Percentiles rank a stretch among this genome's conserved stretches.
phyloP scores from a whole-genome alignment of 1,284 basidiomycete species.

The Rhodotorula sp. region DNA sequence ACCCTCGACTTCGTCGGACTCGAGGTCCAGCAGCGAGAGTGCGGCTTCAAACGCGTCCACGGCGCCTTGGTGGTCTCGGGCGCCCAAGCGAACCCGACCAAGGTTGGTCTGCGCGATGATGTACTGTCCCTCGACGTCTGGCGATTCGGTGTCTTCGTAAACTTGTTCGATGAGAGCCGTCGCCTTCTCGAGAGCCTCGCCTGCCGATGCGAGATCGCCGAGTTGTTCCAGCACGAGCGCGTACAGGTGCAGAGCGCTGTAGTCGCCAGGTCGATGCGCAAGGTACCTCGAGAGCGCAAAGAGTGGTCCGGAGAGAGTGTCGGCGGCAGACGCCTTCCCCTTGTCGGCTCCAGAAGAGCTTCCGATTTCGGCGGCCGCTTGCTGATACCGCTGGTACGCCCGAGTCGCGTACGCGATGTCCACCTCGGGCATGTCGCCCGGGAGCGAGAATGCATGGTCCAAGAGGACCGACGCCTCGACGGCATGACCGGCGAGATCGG shows the following conservation, averaged over 20 bases:
- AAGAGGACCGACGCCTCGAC: constrained; percentile 68
- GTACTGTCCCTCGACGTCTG: constrained; percentile 71
- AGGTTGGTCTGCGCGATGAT: constrained; percentile 78
- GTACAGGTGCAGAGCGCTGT: constrained; percentile 77
- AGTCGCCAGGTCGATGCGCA: constrained; percentile 65
- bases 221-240: constrained; percentile 82
- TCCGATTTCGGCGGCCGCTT: neutral
- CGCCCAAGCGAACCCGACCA: constrained; percentile 69
- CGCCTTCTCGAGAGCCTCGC: constrained; percentile 62
- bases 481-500: constrained; percentile 63
- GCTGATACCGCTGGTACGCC: constrained; percentile 57
- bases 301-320: constrained; percentile 54
- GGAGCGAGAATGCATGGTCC: constrained; percentile 70
- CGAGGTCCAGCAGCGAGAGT: constrained; percentile 61
- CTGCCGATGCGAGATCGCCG: constrained; percentile 65
- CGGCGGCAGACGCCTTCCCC: constrained; percentile 43
- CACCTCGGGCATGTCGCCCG: constrained; percentile 63
- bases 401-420: constrained; percentile 75
- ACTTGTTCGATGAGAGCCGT: constrained; percentile 73
- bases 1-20: constrained; percentile 2
- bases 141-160: constrained; percentile 83
- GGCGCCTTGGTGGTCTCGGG: constrained; percentile 61
- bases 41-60: constrained; percentile 70
- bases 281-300: constrained; percentile 79
- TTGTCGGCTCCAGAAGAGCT: constrained; percentile 20